Base-by-base conservation (phyloP, 2,329 filamentous ascomycete genomes). In the Elsinoe ampelina region DNA sequence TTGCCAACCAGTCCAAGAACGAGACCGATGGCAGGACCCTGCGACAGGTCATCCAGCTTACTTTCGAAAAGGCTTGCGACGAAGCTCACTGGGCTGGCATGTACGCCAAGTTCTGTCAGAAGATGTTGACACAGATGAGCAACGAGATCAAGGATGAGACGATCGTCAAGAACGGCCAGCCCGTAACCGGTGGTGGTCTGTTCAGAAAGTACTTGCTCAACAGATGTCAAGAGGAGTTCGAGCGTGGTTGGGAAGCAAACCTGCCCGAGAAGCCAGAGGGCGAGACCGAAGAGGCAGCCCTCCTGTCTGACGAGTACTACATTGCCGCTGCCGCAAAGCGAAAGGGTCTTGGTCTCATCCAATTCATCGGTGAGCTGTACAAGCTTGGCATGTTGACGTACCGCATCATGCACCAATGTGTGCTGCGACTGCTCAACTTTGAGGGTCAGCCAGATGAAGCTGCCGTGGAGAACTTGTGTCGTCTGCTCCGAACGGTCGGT, bases 171-270 rank as follows among this genome's bases (percentile, higher is more conserved):
- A 82, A 81, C 60, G 89, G 88, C 64, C 85, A 91, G 58, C 83
- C 95, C 57, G 91, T 97, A 63, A 88, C 86, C 63, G 93, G 93
- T 65, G 93, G 93, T 65, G 90, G 87, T 63, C 78, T 98, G 30
- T 98, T 98, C 89, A 83, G 93, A 67, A 98, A 98, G 76, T 98
- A 98, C 72, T 81, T 98, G 34, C 86, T 98, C 69, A 98, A 97
- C 79, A 84, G 93, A 66, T 98, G 93, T 73, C 93, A 98, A 73
- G 91, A 97, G 70, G 93, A 98, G 71, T 98, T 98, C 69, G 92
- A 98, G 78, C 89, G 90, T 66, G 93, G 93, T 63, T 98, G 93
- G 93, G 89, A 95, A 73, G 77, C 87, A 67, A 89, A 95, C 69
- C 77, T 96, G 45, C 89, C 90, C 20, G 80, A 80, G 1, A 85